A percentile compares a stretch with the other conserved stretches of the same genome.
phyloP scores from a whole-genome alignment of 1,284 basidiomycete genomes.

The Kwoniella shivajii region DNA sequence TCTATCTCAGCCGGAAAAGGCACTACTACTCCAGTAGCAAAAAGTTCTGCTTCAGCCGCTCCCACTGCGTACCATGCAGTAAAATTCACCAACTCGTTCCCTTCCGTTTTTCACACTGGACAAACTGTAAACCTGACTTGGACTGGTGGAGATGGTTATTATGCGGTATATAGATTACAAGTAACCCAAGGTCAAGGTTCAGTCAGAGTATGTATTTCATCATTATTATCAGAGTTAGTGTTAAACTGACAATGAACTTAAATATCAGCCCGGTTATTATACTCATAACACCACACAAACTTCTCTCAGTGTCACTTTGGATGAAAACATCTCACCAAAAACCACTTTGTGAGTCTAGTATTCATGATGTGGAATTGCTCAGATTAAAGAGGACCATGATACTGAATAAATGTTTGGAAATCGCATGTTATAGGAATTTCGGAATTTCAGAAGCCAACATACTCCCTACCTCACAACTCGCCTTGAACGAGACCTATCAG shows the following conservation, averaged over 20 bases:
- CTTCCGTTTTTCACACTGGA: not conserved
- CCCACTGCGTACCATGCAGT: not conserved
- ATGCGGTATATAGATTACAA: not conserved
- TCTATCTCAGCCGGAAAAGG: too few species aligned
- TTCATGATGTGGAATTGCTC: too few species aligned
- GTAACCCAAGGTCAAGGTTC: not conserved
- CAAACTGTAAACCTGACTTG: slow-evolving; percentile 1
- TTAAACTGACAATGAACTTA: not conserved
- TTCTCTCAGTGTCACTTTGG: not conserved
- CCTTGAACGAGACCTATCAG: not conserved
- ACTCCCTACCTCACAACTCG: not conserved
- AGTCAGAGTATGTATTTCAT: not conserved
- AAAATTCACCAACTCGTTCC: not conserved
- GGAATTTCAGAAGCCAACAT: not conserved
- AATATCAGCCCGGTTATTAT: not conserved
- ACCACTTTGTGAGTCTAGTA: not conserved
- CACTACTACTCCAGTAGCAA: not conserved
- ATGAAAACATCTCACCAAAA: not conserved
- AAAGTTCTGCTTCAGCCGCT: not conserved
- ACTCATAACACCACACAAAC: not conserved
- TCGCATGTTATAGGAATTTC: not conserved
- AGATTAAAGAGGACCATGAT: too few species aligned
- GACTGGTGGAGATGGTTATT: slow-evolving; percentile 1
- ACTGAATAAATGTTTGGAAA: not conserved
- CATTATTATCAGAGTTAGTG: not conserved